Evolutionary conservation across 139 green algal species (phyloP).

Genomic region (Deuterostichococcus epilithicus): DNA sequence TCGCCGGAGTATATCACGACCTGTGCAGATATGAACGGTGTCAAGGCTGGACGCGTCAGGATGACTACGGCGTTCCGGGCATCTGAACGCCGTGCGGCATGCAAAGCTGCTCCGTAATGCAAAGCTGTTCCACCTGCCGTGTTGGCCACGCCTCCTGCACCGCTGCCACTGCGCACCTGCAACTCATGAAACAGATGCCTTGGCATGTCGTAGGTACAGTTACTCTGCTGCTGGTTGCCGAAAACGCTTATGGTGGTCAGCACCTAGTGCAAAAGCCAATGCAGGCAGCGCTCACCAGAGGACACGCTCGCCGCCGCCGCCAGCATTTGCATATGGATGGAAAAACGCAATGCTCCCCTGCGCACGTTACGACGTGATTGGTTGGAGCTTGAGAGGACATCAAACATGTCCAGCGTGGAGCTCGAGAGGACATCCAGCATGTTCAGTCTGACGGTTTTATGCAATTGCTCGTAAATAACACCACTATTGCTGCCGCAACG

Average conservation of each 20-base stretch:
- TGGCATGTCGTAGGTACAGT: not conserved
- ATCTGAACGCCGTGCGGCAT: not conserved
- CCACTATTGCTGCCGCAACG: too few species aligned
- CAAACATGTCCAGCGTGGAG: too few species aligned
- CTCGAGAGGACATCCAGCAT: too few species aligned
- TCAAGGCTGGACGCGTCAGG: not conserved
- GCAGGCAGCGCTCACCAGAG: constrained; percentile 70
- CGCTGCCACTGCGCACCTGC: constrained; percentile 52
- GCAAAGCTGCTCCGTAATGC: not conserved
- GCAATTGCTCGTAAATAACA: too few species aligned
- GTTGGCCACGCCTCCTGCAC: constrained; percentile 25
- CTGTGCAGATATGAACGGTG: constrained; percentile 21
- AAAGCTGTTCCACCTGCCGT: constrained; percentile 8
- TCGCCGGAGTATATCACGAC: constrained; percentile 72
- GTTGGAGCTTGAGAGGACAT: too few species aligned
- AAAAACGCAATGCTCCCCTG: constrained; percentile 89
- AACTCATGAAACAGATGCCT: not conserved
- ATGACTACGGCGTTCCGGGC: not conserved
- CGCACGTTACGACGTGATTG: not conserved
- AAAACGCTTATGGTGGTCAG: not conserved
- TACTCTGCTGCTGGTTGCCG: not conserved
- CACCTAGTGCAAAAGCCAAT: not conserved
- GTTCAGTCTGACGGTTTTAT: too few species aligned
- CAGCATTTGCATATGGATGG: constrained; percentile 86
- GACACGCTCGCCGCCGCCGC: constrained; percentile 91